Percentiles rank a stretch among this genome's conserved stretches.
These are phyloP conservation scores for Neurospora sp. DNA, from an alignment of 495 filamentous ascomycete species.

Conservation along the genomic window DNA sequence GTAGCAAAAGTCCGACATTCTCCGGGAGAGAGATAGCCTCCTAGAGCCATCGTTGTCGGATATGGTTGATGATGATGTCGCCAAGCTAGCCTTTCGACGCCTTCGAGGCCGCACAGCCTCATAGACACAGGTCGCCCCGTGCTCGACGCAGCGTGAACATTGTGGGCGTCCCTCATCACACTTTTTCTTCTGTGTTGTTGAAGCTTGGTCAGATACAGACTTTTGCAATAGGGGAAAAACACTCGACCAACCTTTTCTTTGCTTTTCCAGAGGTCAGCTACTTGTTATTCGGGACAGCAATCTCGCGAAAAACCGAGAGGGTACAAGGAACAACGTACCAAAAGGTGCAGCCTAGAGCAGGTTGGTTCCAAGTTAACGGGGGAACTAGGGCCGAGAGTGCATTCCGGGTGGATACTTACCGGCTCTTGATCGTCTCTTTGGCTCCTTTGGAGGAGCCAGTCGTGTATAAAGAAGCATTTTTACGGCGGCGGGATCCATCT, in stretches of 20 bases:
- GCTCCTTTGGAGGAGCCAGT: conserved; percentile 46
- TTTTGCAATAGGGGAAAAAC: background rate
- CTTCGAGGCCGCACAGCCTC: conserved; percentile 48
- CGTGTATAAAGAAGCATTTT: conserved; percentile 50
- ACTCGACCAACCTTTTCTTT: conserved; percentile 24
- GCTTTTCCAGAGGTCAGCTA: conserved; percentile 15
- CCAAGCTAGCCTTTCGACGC: conserved; percentile 33
- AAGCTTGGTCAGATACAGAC: background rate
- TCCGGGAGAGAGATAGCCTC: conserved; percentile 4
- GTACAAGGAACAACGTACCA: conserved; percentile 35
- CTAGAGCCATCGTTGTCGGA: background rate
- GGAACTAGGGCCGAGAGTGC: background rate
- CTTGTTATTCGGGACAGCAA: background rate
- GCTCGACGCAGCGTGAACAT: conserved; percentile 48
- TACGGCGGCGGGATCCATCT: background rate
- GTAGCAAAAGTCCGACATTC: conserved; percentile 12
- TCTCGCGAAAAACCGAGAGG: background rate
- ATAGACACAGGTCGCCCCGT: conserved; percentile 43
- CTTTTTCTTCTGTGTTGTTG: conserved; percentile 47
- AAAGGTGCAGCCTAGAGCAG: conserved; percentile 41
- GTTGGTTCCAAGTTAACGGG: conserved; percentile 3
- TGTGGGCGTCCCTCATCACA: conserved; percentile 51
- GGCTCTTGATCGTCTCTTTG: conserved; percentile 51
- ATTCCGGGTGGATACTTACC: conserved; percentile 33
- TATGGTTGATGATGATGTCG: background rate